Percentiles rank a stretch among this genome's conserved stretches.
Evolutionary conservation across 352 stramenopile species (phyloP).

Genomic region (Globisporangium ultimum): DNA sequence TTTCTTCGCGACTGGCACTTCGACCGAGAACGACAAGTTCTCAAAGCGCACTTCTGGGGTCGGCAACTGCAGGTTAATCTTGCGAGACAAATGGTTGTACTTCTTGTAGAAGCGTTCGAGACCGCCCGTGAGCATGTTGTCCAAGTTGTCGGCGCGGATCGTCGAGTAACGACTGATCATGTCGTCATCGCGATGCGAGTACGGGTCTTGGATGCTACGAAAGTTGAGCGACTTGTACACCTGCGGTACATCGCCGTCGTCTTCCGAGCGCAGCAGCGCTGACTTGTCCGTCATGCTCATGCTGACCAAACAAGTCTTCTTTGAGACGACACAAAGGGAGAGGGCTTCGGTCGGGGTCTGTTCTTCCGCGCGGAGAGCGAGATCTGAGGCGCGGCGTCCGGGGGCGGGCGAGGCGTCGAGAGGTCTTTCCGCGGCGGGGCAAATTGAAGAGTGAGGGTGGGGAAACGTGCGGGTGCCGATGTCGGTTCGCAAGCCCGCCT

Average conservation of each 20-base stretch:
- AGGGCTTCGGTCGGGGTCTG: too few species aligned
- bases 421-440: slow-evolving; percentile 8
- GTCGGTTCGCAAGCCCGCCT: background rate
- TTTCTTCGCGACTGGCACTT: slow-evolving; percentile 37
- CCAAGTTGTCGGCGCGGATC: slow-evolving; percentile 59
- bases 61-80: slow-evolving; percentile 60
- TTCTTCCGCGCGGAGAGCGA: background rate
- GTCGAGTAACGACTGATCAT: slow-evolving; percentile 53
- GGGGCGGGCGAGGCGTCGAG: background rate
- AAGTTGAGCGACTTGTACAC: slow-evolving; percentile 77
- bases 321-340: too few species aligned
- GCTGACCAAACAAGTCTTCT: background rate
- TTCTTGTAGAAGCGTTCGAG: slow-evolving; percentile 83
- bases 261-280: slow-evolving; percentile 30
- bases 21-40: slow-evolving; percentile 65
- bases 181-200: slow-evolving; percentile 47
- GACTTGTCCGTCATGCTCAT: slow-evolving; percentile 30
- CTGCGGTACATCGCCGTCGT: slow-evolving; percentile 40
- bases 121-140: slow-evolving; percentile 65
- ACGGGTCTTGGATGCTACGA: slow-evolving; percentile 67
- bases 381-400: background rate
- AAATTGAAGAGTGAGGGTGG: slow-evolving; percentile 10
- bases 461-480: background rate
- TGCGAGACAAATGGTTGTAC: slow-evolving; percentile 67
- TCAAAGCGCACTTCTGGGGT: slow-evolving; percentile 74